phyloP scores from a whole-genome alignment of 1,284 basidiomycete genomes.

The Tremellales sp. region DNA sequence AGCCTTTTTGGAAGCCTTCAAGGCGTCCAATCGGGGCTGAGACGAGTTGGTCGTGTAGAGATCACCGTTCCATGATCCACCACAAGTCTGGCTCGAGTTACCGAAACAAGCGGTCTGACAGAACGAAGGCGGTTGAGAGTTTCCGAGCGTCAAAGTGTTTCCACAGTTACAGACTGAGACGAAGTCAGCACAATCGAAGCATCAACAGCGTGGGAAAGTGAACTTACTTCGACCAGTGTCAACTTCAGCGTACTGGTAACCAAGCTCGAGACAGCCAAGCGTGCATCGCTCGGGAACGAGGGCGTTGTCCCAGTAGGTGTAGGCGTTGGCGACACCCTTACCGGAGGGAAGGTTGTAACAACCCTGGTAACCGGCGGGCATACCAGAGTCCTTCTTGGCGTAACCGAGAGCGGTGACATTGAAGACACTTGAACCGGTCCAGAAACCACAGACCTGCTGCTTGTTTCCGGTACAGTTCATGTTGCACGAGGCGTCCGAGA shows the following conservation, averaged over 20 bases:
- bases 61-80: constrained; percentile 13
- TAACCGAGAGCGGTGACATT: constrained; percentile 17
- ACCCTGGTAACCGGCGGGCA: constrained; percentile 16
- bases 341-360: constrained; percentile 11
- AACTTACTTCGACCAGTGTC: background rate
- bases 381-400: constrained; percentile 5
- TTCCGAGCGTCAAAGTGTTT: background rate
- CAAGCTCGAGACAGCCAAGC: constrained; percentile 26
- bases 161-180: no score
- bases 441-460: constrained; percentile 24
- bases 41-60: constrained; percentile 8
- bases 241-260: constrained; percentile 18
- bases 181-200: no score
- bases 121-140: background rate
- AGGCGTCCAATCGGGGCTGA: background rate
- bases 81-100: constrained; percentile 22
- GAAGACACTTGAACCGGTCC: constrained; percentile 14
- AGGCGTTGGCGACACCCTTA: constrained; percentile 10
- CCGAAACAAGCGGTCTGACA: constrained; percentile 17
- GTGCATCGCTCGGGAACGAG: constrained; percentile 15
- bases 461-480: constrained; percentile 24
- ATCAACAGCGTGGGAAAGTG: background rate
- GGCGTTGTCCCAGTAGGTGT: constrained; percentile 3
- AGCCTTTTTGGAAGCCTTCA: constrained; percentile 4
- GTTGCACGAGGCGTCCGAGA: constrained; percentile 18